Evolutionary conservation across 805 yeast genomes (phyloP), one percentile per base, ranked within the genome.

Genomic region (Metschnikowia rubicola): DNA sequence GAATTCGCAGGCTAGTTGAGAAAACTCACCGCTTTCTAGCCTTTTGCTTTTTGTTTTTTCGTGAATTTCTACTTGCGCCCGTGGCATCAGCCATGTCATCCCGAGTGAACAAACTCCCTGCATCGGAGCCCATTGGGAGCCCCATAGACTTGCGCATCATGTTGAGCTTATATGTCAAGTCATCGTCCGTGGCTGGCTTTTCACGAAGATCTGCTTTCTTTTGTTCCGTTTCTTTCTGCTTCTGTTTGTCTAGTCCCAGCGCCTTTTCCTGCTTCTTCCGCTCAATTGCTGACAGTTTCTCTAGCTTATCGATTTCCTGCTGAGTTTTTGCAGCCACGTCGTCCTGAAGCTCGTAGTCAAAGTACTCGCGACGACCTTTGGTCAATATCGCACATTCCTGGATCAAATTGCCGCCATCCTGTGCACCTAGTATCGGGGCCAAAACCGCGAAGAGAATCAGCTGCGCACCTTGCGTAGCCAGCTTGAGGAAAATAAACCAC

Each of bases 381-480:
- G 80, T 58, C 39, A 77, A 61, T n/a, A 79, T 61, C 12, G 72
- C 66, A 64, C 97, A 88, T 58, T 91, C 94, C 40, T 85, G 83
- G 45, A 89, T 71, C 60, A 86, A 80, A 44, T 81, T 74, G 3
- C 88, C 94, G 19, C 92, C 89, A 19, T 73, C 73, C 36, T 74
- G 64, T 15, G 75, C 78, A 33, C 77, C 78, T 26, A 88, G 71
- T 12, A 86, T 81, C 0, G 97, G 96, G 8, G 86, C 78, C 74
- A 74, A 78, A 39, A 87, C 60, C 0, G 88, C 87, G 68, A 77
- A 84, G 37, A 89, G 58, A 30, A 86, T 59, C 28, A 88, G 80
- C 66, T 94, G 96, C 30, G 88, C 85, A 5, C 97, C 99, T 53
- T 84, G 83, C 33, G 65, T 64, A 10, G 90, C 78, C 29, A 86